A percentile compares a stretch with the other conserved stretches of the same genome.
Conservation (phyloP, 352 stramenopile species). For the Pythium pyrilobum region DNA sequence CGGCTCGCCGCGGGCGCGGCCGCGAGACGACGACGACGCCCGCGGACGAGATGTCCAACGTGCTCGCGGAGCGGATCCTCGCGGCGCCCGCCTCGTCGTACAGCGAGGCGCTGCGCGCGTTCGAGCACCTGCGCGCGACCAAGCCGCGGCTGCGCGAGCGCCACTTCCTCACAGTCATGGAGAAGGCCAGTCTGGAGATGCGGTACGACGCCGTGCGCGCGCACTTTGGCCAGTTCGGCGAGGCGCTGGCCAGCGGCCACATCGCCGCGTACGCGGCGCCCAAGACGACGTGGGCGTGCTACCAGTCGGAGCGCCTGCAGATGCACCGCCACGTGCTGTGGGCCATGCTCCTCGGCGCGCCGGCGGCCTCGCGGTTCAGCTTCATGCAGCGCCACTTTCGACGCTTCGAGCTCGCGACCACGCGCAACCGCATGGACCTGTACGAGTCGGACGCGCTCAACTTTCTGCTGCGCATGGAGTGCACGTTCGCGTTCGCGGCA, state of each 20-base stretch:
- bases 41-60: not conserved
- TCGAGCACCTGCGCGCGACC: conserved; percentile 20
- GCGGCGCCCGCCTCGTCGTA: conserved; percentile 16
- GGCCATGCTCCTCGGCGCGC: conserved; percentile 34
- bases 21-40: not conserved
- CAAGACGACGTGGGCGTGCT: conserved; percentile 27
- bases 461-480: conserved; percentile 63
- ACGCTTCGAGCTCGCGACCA: conserved; percentile 28
- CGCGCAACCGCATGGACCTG: conserved; percentile 34
- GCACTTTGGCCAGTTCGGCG: conserved; percentile 36
- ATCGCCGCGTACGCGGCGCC: conserved; percentile 10
- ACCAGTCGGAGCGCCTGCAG: conserved; percentile 42
- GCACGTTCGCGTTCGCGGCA: conserved; percentile 31
- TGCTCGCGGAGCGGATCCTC: conserved; percentile 8
- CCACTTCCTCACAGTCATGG: conserved; percentile 52
- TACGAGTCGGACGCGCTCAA: conserved; percentile 63
- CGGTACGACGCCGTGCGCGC: conserved; percentile 24
- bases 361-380: conserved; percentile 18
- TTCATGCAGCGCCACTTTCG: conserved; percentile 40
- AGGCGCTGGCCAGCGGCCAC: conserved; percentile 24
- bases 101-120: conserved; percentile 25
- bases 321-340: conserved; percentile 62
- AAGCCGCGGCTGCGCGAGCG: conserved; percentile 24
- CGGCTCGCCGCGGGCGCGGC: not conserved
- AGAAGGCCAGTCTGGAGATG: conserved; percentile 48